Evolutionary conservation across 2,329 filamentous ascomycete species (phyloP).

Genomic region (Aaosphaeria pasadenensis): DNA sequence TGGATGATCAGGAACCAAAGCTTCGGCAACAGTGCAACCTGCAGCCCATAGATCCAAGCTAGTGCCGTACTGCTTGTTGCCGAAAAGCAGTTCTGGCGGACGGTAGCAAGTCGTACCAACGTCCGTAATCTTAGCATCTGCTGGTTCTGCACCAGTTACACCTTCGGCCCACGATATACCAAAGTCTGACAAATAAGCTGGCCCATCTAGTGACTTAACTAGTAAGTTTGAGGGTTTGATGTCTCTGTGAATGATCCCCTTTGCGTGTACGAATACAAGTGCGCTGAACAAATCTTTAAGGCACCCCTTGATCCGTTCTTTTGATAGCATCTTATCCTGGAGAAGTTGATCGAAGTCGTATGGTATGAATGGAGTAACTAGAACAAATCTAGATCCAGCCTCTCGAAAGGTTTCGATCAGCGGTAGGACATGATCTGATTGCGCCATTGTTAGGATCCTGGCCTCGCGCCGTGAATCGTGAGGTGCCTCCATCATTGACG

Average conservation of each 20-base stretch:
- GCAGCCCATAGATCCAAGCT: conserved; percentile 86
- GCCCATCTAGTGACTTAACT: conserved; percentile 63
- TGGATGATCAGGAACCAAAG: conserved; percentile 53
- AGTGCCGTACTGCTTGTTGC: conserved; percentile 67
- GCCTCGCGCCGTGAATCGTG: conserved; percentile 81
- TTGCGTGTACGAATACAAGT: conserved; percentile 66
- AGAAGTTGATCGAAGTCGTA: conserved; percentile 70
- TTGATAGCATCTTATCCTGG: conserved; percentile 40
- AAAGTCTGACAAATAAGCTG: conserved; percentile 84
- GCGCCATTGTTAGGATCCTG: conserved; percentile 64
- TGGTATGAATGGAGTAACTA: conserved; percentile 83
- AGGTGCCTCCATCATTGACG: conserved; percentile 69
- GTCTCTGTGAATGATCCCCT: conserved; percentile 86
- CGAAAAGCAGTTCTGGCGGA: conserved; percentile 86
- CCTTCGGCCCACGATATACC: conserved; percentile 81
- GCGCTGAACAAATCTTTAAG: conserved; percentile 69
- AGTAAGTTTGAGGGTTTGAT: conserved; percentile 91
- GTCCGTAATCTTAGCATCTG: conserved; percentile 75
- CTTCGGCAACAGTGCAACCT: conserved; percentile 80
- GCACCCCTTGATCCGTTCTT: conserved; percentile 45
- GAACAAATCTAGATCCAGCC: conserved; percentile 68
- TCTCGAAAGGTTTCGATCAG: conserved; percentile 70
- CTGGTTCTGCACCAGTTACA: conserved; percentile 58
- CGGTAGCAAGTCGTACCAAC: conserved; percentile 92
- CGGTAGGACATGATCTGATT: conserved; percentile 59